Evolutionary conservation across 192 early-diverging fungal species (phyloP).

Genomic region (Entomortierella beljakovae): DNA sequence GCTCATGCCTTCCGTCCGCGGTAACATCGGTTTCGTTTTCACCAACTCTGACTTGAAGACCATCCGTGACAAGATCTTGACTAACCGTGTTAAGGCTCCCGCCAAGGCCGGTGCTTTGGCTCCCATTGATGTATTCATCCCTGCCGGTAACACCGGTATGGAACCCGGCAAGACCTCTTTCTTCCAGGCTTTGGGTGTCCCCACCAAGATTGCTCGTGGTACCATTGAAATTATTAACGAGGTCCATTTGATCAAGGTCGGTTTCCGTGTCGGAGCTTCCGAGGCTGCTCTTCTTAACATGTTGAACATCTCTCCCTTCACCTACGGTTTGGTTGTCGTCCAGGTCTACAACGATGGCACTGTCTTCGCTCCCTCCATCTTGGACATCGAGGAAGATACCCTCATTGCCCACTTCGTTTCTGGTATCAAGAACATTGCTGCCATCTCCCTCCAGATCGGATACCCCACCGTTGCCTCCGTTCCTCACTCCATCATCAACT

Average conservation of each 20-base stretch:
- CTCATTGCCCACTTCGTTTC: conserved; percentile 75
- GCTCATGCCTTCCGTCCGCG: conserved; percentile 86
- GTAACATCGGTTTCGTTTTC: conserved; percentile 99
- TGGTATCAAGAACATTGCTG: conserved; percentile 78
- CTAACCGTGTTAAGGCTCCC: conserved; percentile 95
- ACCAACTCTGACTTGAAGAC: conserved; percentile 97
- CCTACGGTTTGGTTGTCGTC: conserved; percentile 95
- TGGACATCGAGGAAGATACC: conserved; percentile 89
- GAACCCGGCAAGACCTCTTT: conserved; percentile 99
- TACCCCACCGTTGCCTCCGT: conserved; percentile 88
- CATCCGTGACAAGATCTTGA: conserved; percentile 88
- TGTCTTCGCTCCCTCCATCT: conserved; percentile 86
- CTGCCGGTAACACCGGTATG: conserved; percentile 99
- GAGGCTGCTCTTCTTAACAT: conserved; percentile 99
- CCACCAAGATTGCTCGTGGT: conserved; percentile 99
- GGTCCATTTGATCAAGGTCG: conserved; percentile 91
- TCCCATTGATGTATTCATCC: conserved; percentile 93
- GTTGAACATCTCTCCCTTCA: conserved; percentile 99
- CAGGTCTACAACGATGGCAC: conserved; percentile 95
- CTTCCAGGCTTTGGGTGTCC: conserved; percentile 99
- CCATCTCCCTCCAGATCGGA: conserved; percentile 84
- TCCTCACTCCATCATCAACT: conserved; percentile 96
- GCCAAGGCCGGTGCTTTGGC: conserved; percentile 96
- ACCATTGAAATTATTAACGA: conserved; percentile 99
- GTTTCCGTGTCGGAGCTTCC: conserved; percentile 96